Base-by-base conservation (phyloP, 495 filamentous ascomycete genomes). In the Aspergillus baeticus region DNA sequence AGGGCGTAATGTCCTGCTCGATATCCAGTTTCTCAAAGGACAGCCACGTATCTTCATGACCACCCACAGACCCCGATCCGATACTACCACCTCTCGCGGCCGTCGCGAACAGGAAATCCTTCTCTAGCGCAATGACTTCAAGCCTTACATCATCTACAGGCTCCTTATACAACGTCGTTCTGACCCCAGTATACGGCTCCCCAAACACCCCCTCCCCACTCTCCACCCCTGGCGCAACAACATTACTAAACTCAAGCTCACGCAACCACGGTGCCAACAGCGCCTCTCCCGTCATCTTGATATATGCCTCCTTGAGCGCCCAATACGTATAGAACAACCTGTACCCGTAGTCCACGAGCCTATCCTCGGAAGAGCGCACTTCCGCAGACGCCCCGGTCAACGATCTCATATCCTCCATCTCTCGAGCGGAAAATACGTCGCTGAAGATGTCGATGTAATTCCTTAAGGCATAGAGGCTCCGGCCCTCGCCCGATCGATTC, bases 241-340 rank as follows among this genome's bases (percentile, higher is more conserved):
- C 85, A 53, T 87, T 80, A 43, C 73, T 68, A 52, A 93, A 90
- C 57, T 89, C 84, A 36, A 91, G 63, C 17, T 87, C 76, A 50
- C 77, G 75, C 51, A 96, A 67, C 91, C 91, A 96, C 2, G 80
- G 76, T 3, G 91, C 91, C 33, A 96, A 73, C 45, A 97, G 74
- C 15, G 90, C 92, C 61, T 96, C 91, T 26, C 92, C 92, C 8
- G 89, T 91, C 82, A 97, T 84, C 80, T 97, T 97, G 59, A 97
- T 84, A 72, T 92, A 97, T 1, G 92, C 89, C 72, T 96, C 92
- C 61, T 94, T 89, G 51, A 94, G 77, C 51, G 87, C 90, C 90
- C 90, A 96, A 60, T 87, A 88, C 2, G 91, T 84, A 63, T 94
- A 96, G 69, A 97, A 97, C 5, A 84, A 75, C 2, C 92, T 78